Evolutionary conservation across 306 rosid genomes (phyloP).

Genomic region (barrel medic (Medicago truncatula)): DNA sequence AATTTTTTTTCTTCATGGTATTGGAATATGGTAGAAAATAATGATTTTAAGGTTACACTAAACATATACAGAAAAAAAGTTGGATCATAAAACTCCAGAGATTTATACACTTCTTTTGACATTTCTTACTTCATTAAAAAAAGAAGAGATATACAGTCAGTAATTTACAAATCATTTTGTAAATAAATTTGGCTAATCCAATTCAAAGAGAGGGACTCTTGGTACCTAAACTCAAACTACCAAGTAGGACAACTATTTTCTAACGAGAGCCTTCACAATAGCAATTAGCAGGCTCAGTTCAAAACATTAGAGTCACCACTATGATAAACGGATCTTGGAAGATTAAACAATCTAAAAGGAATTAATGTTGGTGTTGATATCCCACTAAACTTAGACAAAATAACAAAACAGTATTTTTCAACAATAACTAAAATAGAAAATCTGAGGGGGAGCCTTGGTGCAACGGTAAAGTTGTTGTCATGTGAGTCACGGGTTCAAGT

Average conservation of each 20-base stretch:
- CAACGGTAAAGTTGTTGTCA: too few relatives aligned
- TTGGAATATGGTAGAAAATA: background rate
- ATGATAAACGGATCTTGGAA: background rate
- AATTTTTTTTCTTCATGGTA: background rate
- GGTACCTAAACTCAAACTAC: slow-evolving; percentile 7
- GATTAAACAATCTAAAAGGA: background rate
- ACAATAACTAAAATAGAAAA: slow-evolving; percentile 9
- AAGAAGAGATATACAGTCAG: background rate
- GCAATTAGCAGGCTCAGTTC: slow-evolving; percentile 10
- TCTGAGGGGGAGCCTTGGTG: background rate
- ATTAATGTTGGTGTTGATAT: background rate
- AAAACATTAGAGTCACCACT: background rate
- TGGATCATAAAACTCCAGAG: background rate
- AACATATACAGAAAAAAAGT: background rate
- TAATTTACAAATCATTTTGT: slow-evolving; percentile 4
- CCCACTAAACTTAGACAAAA: slow-evolving; percentile 1
- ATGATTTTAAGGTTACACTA: background rate
- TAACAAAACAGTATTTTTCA: background rate
- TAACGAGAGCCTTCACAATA: background rate
- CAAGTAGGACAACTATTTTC: background rate
- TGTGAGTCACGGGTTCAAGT: too few relatives aligned
- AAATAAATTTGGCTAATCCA: slow-evolving; percentile 8
- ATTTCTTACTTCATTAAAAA: background rate
- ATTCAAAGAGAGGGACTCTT: background rate
- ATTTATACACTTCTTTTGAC: slow-evolving; percentile 2